Evolutionary conservation across 169 alveolate genomes (phyloP), one percentile per base, ranked within the genome.

Genomic region (Perkinsus olseni): DNA sequence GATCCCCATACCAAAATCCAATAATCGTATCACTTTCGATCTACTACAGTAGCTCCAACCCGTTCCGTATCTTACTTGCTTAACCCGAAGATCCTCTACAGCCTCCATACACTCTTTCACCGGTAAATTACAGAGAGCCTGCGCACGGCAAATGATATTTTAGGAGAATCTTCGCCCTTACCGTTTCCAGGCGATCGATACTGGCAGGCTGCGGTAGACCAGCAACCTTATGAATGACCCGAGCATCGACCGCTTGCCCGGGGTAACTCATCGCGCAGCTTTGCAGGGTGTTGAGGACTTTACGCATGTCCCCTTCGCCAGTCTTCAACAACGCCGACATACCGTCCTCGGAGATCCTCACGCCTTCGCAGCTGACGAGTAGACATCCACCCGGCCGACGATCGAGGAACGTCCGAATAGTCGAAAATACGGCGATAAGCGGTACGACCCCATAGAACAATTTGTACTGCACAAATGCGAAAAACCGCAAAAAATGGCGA

Each of bases 291-390:
- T 97, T 97, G 37, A 97, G 94, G 31, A 96, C 96, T 95, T 96
- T 97, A 91, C 98, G 95, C 98, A 97, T 96, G 94, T 97, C 98
- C 28, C 98, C 98, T 39, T 96, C 96, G 92, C 97, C 95, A 24
- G 96, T 93, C 38, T 94, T 94, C 31, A 96, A 94, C 39, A 96
- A 94, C 38, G 97, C 95, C 48, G 94, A 91, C n/a, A 94, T 91
- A 38, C 96, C 96, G 38, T 92, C 95, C n/a, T 92, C 92, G 38
- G 93, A 93, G 51, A 95, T 92, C 37, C 91, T 91, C 38, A 96
- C 93, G 24, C 94, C 93, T 94, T 97, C 98, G 37, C 45, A 20
- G 4, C 91, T 37, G 37, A 97, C 94, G n/a, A n/a, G n/a, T n/a
- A n/a, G n/a, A n/a, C n/a, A n/a, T n/a, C n/a, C n/a, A n/a, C n/a